phyloP scores from a whole-genome alignment of 176 grass and related monocot genomes.

The Thinopyrum elongatum region DNA sequence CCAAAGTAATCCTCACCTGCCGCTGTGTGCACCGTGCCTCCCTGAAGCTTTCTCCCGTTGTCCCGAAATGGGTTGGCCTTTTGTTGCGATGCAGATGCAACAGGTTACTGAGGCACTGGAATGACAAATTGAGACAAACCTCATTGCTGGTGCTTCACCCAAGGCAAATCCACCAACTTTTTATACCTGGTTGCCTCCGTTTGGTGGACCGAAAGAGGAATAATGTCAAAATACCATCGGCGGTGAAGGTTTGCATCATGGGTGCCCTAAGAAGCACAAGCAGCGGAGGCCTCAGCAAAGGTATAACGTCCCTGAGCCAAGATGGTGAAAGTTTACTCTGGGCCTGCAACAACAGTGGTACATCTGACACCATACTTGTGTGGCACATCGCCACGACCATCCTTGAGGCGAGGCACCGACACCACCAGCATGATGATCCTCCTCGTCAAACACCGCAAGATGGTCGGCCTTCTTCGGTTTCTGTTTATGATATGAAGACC shows the following conservation, averaged over 20 bases:
- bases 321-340: not conserved
- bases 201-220: not conserved
- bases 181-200: not conserved
- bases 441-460: not conserved
- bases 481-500: not conserved
- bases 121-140: not conserved
- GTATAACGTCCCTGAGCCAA: not conserved
- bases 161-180: not conserved
- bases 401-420: not conserved
- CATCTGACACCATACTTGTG: not conserved
- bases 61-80: not conserved
- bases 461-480: not conserved
- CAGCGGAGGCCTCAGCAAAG: not conserved
- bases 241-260: not conserved
- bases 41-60: rapidly evolving
- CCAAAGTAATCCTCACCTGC: not conserved
- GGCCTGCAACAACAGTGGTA: not conserved
- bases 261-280: not conserved
- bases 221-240: not conserved
- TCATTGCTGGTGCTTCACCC: not conserved
- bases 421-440: not conserved
- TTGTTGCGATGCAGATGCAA: not conserved
- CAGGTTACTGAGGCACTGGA: not conserved
- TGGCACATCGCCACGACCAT: not conserved
- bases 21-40: not conserved